Percentiles rank a stretch among this genome's conserved stretches.
Evolutionary conservation across 768 basidiomycete genomes (phyloP).

Genomic region (Amanita phalloides): DNA sequence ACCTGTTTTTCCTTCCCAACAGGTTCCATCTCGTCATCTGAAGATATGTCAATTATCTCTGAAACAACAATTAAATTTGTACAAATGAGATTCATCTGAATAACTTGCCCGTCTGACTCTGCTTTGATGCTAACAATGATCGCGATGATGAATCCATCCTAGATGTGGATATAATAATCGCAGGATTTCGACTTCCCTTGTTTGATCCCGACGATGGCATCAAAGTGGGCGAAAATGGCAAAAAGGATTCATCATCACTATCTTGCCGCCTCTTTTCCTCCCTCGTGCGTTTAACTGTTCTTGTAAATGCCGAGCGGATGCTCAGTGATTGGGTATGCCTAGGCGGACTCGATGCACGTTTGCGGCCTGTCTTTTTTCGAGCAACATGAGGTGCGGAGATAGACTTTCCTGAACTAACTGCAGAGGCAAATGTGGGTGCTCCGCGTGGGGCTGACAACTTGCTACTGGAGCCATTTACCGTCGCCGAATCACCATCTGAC

Average conservation of each 20-base stretch:
- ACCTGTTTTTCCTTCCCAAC: background rate
- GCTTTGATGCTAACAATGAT: background rate
- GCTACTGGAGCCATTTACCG: background rate
- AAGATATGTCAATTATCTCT: conserved; percentile 3
- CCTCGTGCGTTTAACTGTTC: background rate
- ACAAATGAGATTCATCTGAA: background rate
- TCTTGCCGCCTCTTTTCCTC: conserved; percentile 5
- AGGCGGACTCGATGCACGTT: background rate
- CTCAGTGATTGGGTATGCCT: background rate
- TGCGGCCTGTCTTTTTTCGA: conserved; percentile 1
- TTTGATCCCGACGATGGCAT: background rate
- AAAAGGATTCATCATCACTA: background rate
- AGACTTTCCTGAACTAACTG: background rate
- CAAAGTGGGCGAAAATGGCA: background rate
- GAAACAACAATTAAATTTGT: background rate
- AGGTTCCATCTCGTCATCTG: background rate
- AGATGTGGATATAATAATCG: too few species aligned
- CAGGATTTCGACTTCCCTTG: background rate
- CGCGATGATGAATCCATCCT: background rate
- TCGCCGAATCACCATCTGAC: background rate
- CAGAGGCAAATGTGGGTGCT: background rate
- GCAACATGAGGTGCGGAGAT: background rate
- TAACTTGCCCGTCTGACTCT: background rate
- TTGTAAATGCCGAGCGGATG: background rate
- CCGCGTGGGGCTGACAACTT: background rate